Conservation (phyloP, 805 yeast species). For the Zygosaccharomyces lentus region DNA sequence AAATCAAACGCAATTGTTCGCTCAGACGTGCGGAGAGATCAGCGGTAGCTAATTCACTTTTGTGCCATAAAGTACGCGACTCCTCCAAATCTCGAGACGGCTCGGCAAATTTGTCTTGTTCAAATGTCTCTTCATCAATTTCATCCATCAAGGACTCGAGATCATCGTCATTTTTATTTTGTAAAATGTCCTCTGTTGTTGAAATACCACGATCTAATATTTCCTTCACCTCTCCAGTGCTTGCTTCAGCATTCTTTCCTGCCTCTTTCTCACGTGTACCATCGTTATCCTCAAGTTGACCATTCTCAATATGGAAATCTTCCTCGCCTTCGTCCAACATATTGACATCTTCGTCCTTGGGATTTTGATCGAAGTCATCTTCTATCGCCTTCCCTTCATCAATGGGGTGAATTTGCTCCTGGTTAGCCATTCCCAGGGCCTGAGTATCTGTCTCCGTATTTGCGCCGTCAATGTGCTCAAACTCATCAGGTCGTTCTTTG, state of each 20-base stretch:
- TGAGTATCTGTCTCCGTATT: slow-evolving; percentile 78
- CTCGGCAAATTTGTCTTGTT: slow-evolving; percentile 24
- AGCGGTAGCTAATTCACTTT: slow-evolving; percentile 77
- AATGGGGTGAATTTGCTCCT: slow-evolving; percentile 70
- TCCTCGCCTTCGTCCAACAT: slow-evolving; percentile 35
- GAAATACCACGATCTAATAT: slow-evolving; percentile 18
- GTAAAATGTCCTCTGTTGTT: slow-evolving; percentile 13
- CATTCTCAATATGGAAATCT: slow-evolving; percentile 19
- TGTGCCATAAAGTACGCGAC: slow-evolving; percentile 76
- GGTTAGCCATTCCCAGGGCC: slow-evolving; percentile 85
- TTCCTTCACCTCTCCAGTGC: slow-evolving; percentile 45
- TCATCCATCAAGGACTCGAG: slow-evolving; percentile 34
- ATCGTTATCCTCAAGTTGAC: slow-evolving; percentile 15
- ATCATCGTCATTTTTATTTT: slow-evolving; percentile 29
- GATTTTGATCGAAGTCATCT: slow-evolving; percentile 46
- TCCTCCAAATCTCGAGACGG: slow-evolving; percentile 56
- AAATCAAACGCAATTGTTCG: slow-evolving; percentile 86
- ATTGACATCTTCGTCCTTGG: slow-evolving; percentile 36
- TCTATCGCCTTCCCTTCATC: slow-evolving; percentile 81
- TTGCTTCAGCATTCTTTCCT: slow-evolving; percentile 45
- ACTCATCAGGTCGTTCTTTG: slow-evolving; percentile 75
- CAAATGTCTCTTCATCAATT: slow-evolving; percentile 32
- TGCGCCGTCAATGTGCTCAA: slow-evolving; percentile 78
- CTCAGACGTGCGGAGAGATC: slow-evolving; percentile 83
- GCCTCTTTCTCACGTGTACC: slow-evolving; percentile 28